Evolutionary conservation across 2,329 filamentous ascomycete species (phyloP).

Genomic region (Paraphaeosphaeria minitans): DNA sequence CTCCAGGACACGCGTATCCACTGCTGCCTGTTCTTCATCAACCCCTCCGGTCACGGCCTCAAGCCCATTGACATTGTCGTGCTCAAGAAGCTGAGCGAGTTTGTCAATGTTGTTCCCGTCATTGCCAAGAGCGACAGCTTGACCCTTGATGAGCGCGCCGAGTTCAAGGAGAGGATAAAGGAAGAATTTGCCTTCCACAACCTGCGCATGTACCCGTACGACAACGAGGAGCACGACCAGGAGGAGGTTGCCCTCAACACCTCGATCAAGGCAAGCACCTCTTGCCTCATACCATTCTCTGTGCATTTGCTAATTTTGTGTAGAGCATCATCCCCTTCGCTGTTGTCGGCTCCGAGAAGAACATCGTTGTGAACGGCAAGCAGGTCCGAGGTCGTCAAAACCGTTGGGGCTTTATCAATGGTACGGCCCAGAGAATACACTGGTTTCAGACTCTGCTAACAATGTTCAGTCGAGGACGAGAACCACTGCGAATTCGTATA

Average conservation of each 20-base stretch:
- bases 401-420: conserved; percentile 98
- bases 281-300: neutral
- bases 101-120: conserved; percentile 98
- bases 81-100: conserved; percentile 98
- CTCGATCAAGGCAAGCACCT: conserved; percentile 82
- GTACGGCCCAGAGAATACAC: conserved; percentile 21
- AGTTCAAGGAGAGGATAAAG: conserved; percentile 98
- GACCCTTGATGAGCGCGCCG: conserved; percentile 91
- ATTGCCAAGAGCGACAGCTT: conserved; percentile 98
- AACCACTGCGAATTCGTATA: conserved; percentile 99
- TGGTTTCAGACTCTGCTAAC: conserved; percentile 19
- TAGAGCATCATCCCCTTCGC: conserved; percentile 95
- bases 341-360: conserved; percentile 97
- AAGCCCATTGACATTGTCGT: conserved; percentile 99
- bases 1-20: conserved; percentile 99
- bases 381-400: conserved; percentile 98
- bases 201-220: conserved; percentile 99
- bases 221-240: conserved; percentile 97
- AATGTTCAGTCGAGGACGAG: conserved; percentile 80
- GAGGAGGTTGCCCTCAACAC: conserved; percentile 93
- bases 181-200: conserved; percentile 99
- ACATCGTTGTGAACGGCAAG: conserved; percentile 95
- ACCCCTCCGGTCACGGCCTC: conserved; percentile 95
- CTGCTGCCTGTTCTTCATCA: conserved; percentile 99
- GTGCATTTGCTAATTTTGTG: conserved; percentile 39